phyloP scores from a whole-genome alignment of 139 green algal species.

The Chlorella sorokiniana region DNA sequence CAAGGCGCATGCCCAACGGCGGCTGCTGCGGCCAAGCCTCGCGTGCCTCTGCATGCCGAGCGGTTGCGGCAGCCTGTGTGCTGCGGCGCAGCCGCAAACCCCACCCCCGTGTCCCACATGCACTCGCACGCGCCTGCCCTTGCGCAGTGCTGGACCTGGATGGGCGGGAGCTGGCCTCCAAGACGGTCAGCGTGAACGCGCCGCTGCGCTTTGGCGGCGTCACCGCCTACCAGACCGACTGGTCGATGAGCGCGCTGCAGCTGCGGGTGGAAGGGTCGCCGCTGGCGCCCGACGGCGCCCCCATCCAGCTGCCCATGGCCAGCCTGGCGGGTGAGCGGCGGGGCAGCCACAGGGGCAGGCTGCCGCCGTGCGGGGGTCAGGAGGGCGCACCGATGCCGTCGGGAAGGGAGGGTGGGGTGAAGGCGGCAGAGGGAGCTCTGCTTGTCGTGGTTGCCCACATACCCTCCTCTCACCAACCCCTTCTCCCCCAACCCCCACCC shows the following conservation, averaged over 20 bases:
- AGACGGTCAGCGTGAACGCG: conserved; percentile 91
- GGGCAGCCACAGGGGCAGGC: background rate
- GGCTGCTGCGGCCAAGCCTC: too few species aligned
- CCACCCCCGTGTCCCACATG: background rate
- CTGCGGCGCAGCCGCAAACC: background rate
- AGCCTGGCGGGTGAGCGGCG: conserved; percentile 62
- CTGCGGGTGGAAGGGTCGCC: conserved; percentile 53
- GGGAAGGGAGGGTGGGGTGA: too few species aligned
- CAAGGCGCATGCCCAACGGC: background rate
- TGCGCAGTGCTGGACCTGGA: conserved; percentile 36
- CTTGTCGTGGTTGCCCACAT: background rate
- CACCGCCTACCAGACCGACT: conserved; percentile 92
- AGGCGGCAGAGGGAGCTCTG: too few species aligned
- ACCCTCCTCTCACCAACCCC: background rate
- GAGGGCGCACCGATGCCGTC: too few species aligned
- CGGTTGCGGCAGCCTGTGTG: background rate
- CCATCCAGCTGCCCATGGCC: conserved; percentile 87
- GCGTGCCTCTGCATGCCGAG: too few species aligned
- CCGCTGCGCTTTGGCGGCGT: conserved; percentile 81
- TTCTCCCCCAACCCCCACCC: background rate
- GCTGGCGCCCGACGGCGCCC: conserved; percentile 29
- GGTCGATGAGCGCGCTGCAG: conserved; percentile 80
- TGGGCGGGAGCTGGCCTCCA: conserved; percentile 3
- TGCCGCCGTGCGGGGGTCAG: background rate
- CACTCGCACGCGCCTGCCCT: background rate